Conservation (phyloP, 202 grass and related monocot genomes). For the Schoenoplectus triqueter region DNA sequence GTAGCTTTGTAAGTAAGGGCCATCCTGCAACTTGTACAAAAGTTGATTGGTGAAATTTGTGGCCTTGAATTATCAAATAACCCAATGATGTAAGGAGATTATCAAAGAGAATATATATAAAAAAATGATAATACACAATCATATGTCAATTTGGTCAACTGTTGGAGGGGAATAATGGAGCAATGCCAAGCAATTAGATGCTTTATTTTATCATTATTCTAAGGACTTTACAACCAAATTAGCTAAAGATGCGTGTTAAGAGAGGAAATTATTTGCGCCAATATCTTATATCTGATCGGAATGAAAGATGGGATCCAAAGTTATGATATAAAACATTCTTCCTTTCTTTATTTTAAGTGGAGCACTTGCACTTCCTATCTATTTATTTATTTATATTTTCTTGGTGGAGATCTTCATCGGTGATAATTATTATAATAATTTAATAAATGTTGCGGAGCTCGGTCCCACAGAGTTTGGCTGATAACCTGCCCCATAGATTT, state of each 20-base stretch:
- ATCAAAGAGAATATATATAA: not conserved
- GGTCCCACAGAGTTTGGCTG: slow-evolving; percentile 7
- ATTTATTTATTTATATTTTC: slow-evolving; percentile 1
- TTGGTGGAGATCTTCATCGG: slow-evolving; percentile 4
- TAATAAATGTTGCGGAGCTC: not conserved
- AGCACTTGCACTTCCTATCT: slow-evolving; percentile 2
- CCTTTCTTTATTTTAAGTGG: slow-evolving; percentile 20
- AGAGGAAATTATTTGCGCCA: too few relatives aligned
- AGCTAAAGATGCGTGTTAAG: not conserved
- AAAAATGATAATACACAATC: not conserved
- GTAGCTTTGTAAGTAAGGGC: not conserved
- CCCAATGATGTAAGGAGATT: not conserved
- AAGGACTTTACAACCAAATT: not conserved
- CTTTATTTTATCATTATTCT: too few relatives aligned
- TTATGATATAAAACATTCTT: slow-evolving; percentile 1
- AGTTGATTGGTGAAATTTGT: slow-evolving; percentile 10
- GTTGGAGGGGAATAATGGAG: not conserved
- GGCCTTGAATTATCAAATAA: not conserved
- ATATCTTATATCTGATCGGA: not conserved
- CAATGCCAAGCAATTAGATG: slow-evolving; percentile 2
- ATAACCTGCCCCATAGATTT: slow-evolving; percentile 24
- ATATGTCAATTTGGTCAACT: slow-evolving; percentile 18
- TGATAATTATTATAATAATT: not conserved
- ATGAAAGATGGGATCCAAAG: not conserved
- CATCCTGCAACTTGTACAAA: not conserved